phyloP scores from a whole-genome alignment of 805 yeast species.

The Wickerhamomyces subpelliculosus region DNA sequence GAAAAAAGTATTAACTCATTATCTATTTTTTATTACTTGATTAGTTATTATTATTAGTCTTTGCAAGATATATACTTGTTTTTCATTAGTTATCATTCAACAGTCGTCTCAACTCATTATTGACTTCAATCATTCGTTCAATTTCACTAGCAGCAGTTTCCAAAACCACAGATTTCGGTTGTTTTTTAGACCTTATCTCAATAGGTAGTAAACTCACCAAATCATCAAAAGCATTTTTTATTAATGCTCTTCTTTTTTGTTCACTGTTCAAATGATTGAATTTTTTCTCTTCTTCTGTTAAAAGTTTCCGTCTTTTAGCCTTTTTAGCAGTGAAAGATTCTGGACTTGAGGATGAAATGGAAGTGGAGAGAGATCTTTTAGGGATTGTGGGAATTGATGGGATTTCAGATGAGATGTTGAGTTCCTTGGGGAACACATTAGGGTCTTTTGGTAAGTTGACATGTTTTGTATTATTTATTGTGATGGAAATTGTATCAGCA shows the following conservation, averaged over 20 bases:
- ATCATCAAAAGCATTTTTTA: slow-evolving; percentile 18
- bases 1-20: too few relatives aligned
- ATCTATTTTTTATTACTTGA: too few relatives aligned
- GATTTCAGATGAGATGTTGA: not conserved
- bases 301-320: slow-evolving; percentile 13
- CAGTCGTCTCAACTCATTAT: slow-evolving; percentile 8
- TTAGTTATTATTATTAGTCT: too few relatives aligned
- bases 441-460: not conserved
- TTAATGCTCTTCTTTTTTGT: slow-evolving; percentile 17
- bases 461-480: not conserved
- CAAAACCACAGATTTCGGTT: slow-evolving; percentile 17
- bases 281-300: slow-evolving; percentile 22
- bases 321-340: not conserved
- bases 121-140: slow-evolving; percentile 8
- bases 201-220: slow-evolving; percentile 13
- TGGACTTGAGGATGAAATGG: not conserved
- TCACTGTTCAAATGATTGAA: slow-evolving; percentile 21
- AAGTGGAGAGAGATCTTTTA: slow-evolving; percentile 1
- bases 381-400: slow-evolving; percentile 1
- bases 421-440: not conserved
- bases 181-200: slow-evolving; percentile 8
- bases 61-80: too few relatives aligned
- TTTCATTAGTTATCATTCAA: not conserved
- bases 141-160: slow-evolving; percentile 18
- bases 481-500: not conserved